Base-by-base conservation (phyloP, 2,329 filamentous ascomycete species). In the Cladophialophora immunda region DNA sequence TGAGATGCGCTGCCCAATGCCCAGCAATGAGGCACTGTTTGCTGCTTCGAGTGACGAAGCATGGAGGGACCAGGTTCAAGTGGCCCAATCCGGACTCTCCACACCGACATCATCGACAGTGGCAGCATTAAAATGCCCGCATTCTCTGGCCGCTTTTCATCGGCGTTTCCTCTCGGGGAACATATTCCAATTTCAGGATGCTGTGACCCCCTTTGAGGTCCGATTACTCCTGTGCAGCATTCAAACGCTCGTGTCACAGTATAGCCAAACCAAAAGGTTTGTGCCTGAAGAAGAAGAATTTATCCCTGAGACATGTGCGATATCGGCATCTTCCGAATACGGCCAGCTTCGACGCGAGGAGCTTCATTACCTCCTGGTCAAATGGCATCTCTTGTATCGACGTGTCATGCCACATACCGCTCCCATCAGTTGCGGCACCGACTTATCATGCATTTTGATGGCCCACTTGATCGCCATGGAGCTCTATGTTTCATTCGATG, bases 171-270 rank as follows among this genome's bases (percentile, higher is more conserved):
- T 56, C 29, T 56, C n/a, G 19, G 53, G 53, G 17, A 56, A 56
- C 29, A 56, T 56, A 9, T 56, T 56, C 53, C 53, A 56, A 22
- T 56, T 56, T 19, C 53, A 56, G 53, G 53, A 56, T 19, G 53
- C 29, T 34, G 53, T 56, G 13, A 56, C 53, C 29, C 53, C 53
- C 4, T 56, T 56, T 56, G 53, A 56, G 17, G 53, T 56, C 29
- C 53, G 53, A 9, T 32, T 56, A 17, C 53, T 56, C 17, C 53
- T 56, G 15, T 56, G 53, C 29, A 56, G 29, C 15, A 56, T 56
- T 36, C 53, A 56, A 34, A 56, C 53, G 17, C 29, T 56, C 8
- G 53, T 56, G 29, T 56, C 53, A n/a, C 53, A 56, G 53, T 56
- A 56, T 19, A 56, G 53, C 29, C 53, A 56, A 34, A 56, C 53